Evolutionary conservation across 2,329 filamentous ascomycete species (phyloP).

Genomic region (Zarea fungicola): DNA sequence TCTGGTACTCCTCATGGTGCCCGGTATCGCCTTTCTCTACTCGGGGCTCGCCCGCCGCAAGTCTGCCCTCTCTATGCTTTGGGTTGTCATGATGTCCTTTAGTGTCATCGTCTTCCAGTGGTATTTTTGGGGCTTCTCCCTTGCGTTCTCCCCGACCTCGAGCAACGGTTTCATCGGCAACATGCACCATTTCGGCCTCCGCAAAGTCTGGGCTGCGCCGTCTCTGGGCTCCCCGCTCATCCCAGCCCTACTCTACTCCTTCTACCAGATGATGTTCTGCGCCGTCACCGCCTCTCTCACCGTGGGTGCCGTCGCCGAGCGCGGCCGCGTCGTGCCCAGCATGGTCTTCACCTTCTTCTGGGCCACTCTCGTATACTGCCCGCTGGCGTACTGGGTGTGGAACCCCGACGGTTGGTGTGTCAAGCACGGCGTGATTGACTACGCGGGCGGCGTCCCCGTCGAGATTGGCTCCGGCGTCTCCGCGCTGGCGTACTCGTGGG

Average conservation of each 20-base stretch:
- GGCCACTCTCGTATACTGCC: constrained; percentile 97
- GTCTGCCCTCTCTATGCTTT: constrained; percentile 93
- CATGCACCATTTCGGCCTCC: constrained; percentile 81
- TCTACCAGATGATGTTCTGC: constrained; percentile 99
- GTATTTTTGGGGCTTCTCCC: constrained; percentile 99
- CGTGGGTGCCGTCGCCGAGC: constrained; percentile 87
- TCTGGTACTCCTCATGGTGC: constrained; percentile 96
- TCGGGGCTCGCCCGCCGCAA: constrained; percentile 96
- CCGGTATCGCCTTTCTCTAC: constrained; percentile 95
- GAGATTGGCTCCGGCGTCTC: constrained; percentile 94
- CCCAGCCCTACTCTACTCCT: constrained; percentile 84
- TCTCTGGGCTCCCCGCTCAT: constrained; percentile 84
- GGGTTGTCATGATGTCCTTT: constrained; percentile 92
- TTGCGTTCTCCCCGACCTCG: constrained; percentile 79
- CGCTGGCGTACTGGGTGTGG: constrained; percentile 95
- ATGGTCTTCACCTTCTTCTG: constrained; percentile 96
- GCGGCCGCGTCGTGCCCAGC: constrained; percentile 84
- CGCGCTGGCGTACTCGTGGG: constrained; percentile 90
- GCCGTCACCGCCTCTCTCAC: constrained; percentile 88
- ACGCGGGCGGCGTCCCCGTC: constrained; percentile 93
- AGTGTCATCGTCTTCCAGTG: constrained; percentile 94
- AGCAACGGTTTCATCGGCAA: constrained; percentile 91
- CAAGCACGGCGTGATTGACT: constrained; percentile 89
- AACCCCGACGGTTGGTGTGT: constrained; percentile 90
- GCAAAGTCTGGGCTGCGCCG: constrained; percentile 75